These are phyloP conservation scores for Apiospora malaysiana DNA, from an alignment of 2,329 filamentous ascomycete species.

Conservation along the genomic window DNA sequence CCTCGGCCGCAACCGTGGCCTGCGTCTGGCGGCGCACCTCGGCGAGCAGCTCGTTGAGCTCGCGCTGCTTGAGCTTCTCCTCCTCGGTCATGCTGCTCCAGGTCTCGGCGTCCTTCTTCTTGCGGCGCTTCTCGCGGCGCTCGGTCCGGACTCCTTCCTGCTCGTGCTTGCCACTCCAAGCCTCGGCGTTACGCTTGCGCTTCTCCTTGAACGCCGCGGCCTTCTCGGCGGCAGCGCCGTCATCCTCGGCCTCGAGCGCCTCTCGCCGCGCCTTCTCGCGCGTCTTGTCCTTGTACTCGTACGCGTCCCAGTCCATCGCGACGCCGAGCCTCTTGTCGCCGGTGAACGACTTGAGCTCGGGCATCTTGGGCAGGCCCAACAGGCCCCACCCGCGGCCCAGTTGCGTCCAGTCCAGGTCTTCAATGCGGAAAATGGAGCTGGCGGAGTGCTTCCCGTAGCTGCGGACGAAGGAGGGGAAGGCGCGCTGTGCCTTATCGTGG, in stretches of 20 bases:
- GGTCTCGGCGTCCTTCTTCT: conserved; percentile 67
- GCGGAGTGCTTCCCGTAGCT: conserved; percentile 92
- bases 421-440: conserved; percentile 84
- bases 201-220: conserved; percentile 42
- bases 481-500: conserved; percentile 87
- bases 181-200: conserved; percentile 67
- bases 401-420: conserved; percentile 84
- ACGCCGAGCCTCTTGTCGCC: conserved; percentile 69
- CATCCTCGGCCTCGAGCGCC: conserved; percentile 54
- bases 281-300: conserved; percentile 73
- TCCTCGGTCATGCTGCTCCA: conserved; percentile 69
- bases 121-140: conserved; percentile 68
- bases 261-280: conserved; percentile 70
- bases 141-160: conserved; percentile 66
- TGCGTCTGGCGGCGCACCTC: conserved; percentile 66
- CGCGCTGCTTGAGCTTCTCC: conserved; percentile 66
- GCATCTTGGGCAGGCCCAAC: conserved; percentile 89
- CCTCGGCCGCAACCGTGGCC: conserved; percentile 46
- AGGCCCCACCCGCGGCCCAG: conserved; percentile 85
- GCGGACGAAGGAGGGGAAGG: conserved; percentile 92
- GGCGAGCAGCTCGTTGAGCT: conserved; percentile 68
- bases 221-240: conserved; percentile 30
- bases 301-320: conserved; percentile 70
- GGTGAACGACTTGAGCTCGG: conserved; percentile 78
- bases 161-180: conserved; percentile 77